A percentile compares a stretch with the other conserved stretches of the same genome.
phyloP scores from a whole-genome alignment of 352 stramenopile genomes.

The Globisporangium paroecandrum region DNA sequence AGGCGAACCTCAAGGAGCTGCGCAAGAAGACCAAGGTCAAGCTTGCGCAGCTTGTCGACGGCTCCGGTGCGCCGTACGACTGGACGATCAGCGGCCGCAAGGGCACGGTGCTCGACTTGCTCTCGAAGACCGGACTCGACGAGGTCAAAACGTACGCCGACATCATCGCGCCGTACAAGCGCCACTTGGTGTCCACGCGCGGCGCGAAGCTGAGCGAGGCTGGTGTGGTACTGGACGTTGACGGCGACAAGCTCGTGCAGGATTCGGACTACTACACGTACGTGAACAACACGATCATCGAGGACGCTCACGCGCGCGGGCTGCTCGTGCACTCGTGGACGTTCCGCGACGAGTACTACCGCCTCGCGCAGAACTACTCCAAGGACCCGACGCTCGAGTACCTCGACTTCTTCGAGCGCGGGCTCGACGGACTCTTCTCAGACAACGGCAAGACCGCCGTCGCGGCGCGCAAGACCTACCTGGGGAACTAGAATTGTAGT shows the following conservation, averaged over 20 bases:
- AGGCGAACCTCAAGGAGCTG: conserved; percentile 63
- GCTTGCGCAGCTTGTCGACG: conserved; percentile 56
- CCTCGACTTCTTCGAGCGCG: conserved; percentile 57
- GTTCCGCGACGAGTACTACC: conserved; percentile 67
- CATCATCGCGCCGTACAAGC: conserved; percentile 79
- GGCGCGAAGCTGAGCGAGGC: conserved; percentile 33
- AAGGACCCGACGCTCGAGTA: conserved; percentile 58
- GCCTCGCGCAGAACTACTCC: conserved; percentile 60
- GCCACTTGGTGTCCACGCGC: conserved; percentile 62
- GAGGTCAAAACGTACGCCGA: conserved; percentile 67
- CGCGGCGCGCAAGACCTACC: conserved; percentile 34
- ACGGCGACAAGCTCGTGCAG: conserved; percentile 54
- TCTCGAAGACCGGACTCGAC: conserved; percentile 52
- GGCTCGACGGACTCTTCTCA: conserved; percentile 60
- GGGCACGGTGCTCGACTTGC: conserved; percentile 48
- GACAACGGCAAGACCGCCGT: conserved; percentile 61
- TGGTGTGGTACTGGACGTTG: conserved; percentile 48
- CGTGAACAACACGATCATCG: conserved; percentile 37
- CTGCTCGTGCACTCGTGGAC: conserved; percentile 62
- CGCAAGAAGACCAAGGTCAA: conserved; percentile 63
- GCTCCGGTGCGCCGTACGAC: conserved; percentile 42
- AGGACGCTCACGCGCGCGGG: conserved; percentile 51
- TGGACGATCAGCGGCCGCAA: conserved; percentile 56
- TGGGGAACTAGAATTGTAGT: conserved; percentile 13
- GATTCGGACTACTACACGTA: conserved; percentile 62